Evolutionary conservation across 495 filamentous ascomycete genomes (phyloP).

Genomic region (Penicillium crystallinum): DNA sequence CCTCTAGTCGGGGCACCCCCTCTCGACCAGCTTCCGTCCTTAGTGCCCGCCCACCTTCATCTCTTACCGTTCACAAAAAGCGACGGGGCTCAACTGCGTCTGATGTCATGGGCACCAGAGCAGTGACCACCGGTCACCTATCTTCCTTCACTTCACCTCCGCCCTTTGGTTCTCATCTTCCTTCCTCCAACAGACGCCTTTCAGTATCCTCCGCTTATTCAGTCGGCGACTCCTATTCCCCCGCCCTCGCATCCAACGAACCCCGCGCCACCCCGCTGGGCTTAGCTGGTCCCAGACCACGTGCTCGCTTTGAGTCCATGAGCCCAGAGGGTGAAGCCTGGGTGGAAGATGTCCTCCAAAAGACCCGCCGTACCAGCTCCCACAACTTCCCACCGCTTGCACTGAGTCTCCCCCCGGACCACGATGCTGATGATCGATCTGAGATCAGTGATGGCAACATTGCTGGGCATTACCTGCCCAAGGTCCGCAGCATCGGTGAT

Average conservation of each 20-base stretch:
- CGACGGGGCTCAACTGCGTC: constrained; percentile 38
- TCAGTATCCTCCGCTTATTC: constrained; percentile 40
- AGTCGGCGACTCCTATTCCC: constrained; percentile 22
- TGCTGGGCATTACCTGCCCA: constrained; percentile 19
- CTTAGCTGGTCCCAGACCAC: constrained; percentile 45
- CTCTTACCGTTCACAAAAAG: constrained; percentile 37
- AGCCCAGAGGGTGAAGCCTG: constrained; percentile 49
- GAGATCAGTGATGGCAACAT: constrained; percentile 1
- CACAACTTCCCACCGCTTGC: constrained; percentile 21
- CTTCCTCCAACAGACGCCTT: constrained; percentile 24
- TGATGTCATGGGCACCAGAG: constrained; percentile 26
- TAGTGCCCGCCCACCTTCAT: constrained; percentile 35
- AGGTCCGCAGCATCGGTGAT: constrained; percentile 39
- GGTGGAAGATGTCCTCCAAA: constrained; percentile 44
- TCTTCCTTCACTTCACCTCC: constrained; percentile 31
- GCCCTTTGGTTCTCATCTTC: constrained; percentile 18
- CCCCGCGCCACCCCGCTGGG: constrained; percentile 37
- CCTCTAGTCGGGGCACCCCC: constrained; percentile 28
- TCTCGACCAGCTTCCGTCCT: constrained; percentile 34
- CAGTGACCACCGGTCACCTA: constrained; percentile 25
- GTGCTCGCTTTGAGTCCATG: constrained; percentile 41
- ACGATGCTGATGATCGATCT: constrained; percentile 8
- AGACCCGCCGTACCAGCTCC: constrained; percentile 38
- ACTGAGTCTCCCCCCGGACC: not conserved
- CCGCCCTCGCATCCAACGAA: constrained; percentile 9